Evolutionary conservation across 1,139 yeast species (phyloP).

Genomic region (Hemisphaericaspora xylofermentans): DNA sequence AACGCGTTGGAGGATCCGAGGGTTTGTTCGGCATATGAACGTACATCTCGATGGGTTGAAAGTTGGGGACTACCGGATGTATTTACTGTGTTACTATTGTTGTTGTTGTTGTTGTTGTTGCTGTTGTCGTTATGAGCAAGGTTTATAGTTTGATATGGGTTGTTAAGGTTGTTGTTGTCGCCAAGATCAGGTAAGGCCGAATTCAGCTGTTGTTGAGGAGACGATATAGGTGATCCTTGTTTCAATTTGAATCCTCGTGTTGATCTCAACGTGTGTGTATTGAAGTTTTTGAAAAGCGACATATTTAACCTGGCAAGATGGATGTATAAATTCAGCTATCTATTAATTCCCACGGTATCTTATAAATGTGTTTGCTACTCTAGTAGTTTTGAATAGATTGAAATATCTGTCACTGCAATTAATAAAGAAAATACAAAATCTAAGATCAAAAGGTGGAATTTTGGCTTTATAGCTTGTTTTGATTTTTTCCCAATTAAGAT

Average conservation of each 20-base stretch:
- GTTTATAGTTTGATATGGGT: conserved; percentile 29
- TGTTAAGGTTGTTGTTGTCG: conserved; percentile 19
- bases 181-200: conserved; percentile 29
- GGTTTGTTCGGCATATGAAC: conserved; percentile 90
- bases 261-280: conserved; percentile 53
- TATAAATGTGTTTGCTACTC: not conserved
- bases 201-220: conserved; percentile 38
- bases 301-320: conserved; percentile 15
- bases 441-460: not conserved
- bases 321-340: no score
- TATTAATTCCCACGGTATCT: no score
- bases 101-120: conserved; percentile 16
- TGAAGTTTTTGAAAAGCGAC: conserved; percentile 60
- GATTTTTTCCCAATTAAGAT: conserved; percentile 1
- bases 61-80: no score
- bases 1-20: conserved; percentile 89
- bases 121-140: conserved; percentile 11
- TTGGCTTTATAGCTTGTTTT: not conserved
- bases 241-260: conserved; percentile 55
- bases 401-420: no score
- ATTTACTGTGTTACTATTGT: no score
- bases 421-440: not conserved
- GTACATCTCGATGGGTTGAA: conserved; percentile 66
- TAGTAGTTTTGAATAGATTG: not conserved
- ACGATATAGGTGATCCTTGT: conserved; percentile 41